Evolutionary conservation across 2,329 filamentous ascomycete species (phyloP).

Genomic region (Calonectria montana): DNA sequence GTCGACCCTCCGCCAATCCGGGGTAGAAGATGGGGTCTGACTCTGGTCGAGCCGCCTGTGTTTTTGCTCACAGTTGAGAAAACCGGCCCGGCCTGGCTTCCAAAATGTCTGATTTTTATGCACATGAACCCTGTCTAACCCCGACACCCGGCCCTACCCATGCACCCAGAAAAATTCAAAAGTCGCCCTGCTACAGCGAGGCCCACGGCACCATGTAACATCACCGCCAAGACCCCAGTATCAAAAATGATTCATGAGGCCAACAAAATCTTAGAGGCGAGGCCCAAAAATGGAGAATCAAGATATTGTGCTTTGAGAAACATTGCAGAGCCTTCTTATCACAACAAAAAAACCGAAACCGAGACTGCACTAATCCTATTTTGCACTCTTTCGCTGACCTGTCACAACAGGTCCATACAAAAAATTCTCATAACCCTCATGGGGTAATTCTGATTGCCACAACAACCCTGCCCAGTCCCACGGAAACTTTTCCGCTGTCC

Average conservation of each 20-base stretch:
- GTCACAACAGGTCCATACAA: not conserved
- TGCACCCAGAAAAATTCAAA: not conserved
- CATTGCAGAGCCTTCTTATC: not conserved
- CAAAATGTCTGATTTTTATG: slow-evolving; percentile 5
- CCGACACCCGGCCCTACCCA: not conserved
- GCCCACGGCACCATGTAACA: slow-evolving; percentile 8
- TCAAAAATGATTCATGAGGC: not conserved
- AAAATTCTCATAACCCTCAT: not conserved
- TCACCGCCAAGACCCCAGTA: not conserved
- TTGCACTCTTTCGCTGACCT: not conserved
- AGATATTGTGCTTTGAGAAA: not conserved
- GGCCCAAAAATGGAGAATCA: not conserved
- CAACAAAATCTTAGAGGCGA: not conserved
- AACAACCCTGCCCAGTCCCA: not conserved
- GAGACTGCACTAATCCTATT: not conserved
- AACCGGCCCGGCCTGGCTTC: not conserved
- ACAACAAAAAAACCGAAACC: not conserved
- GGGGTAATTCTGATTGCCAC: not conserved
- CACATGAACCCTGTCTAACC: not conserved
- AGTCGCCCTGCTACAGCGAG: not conserved
- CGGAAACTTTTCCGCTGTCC: not conserved
- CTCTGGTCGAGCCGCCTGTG: not conserved
- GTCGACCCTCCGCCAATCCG: slow-evolving; percentile 28
- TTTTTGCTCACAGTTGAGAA: not conserved
- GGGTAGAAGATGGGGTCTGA: slow-evolving; percentile 26